Base-by-base conservation (phyloP, 768 basidiomycete species). In the Tephrocybe sp. region DNA sequence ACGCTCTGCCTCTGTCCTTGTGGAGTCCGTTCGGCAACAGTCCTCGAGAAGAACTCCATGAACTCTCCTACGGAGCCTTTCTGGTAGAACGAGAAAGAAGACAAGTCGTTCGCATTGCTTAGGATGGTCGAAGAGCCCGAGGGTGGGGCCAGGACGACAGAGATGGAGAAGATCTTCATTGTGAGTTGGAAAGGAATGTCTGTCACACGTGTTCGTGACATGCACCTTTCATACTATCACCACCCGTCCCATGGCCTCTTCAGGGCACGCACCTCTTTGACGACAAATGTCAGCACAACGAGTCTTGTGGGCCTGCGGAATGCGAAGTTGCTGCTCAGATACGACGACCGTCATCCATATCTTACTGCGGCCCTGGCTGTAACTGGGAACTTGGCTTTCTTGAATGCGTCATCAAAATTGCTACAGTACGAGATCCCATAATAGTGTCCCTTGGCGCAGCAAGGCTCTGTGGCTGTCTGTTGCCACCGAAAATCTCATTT, bases 21-120 rank as follows among this genome's bases (percentile, higher is more conserved):
- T 5, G 78, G 74, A 13, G 94, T 98, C 38, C 94, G 78, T 60
- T 94, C 91, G 31, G 83, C 84, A 25, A 97, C 92, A 1, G 94
- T 97, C 78, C 85, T 92, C 39, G 88, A 83, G 67, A 97, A 88
- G 78, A 98, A 98, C 21, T 81, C 78, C 82, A 98, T 80, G 69
- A 98, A 97, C 71, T 98, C 95, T 44, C 75, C 81, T 44, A 95
- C 83, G 15, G 88, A 84, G 40, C 91, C 86, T 54, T 80, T 76
- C 71, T 97, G 93, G 69, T 94, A 97, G 76, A 97, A 98, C 24
- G 88, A 87, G 74, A 94, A 97, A 10, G 86, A 86, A 22, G 87
- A 89, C 12, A 97, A 78, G 63, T 98, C 95, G 37, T 77, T 81
- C 13, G 86, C 84, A 31, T 71, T 77, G 56, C 75, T 74, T 24